Evolutionary conservation across 2,329 filamentous ascomycete species (phyloP), one percentile per base, ranked within the genome.

Genomic region (Cytospora paraplurivora): DNA sequence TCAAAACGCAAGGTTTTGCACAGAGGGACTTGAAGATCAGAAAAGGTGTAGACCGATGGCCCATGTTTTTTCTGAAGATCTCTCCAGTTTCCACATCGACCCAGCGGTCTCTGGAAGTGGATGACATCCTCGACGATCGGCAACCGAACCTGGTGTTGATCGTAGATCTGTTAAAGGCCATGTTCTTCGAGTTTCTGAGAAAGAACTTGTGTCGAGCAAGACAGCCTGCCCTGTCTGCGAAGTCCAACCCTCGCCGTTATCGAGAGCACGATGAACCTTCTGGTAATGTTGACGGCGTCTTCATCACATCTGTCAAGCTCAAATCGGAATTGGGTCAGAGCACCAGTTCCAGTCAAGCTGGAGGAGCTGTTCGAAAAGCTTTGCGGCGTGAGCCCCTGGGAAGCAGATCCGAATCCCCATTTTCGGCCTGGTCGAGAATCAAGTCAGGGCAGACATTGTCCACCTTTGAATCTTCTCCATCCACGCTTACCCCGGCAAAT

Each of bases 11-110:
- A 34, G 78, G 77, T 1, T 83, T 79, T 62, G 84, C 80, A 1
- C 76, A 73, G 37, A 82, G 76, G 67, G 83, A 87, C 63, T 68
- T 84, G 44, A 86, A 80, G 70, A 75, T 76, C 13, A 82, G 80
- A 51, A 94, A 91, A 72, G 82, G 87, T 0, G 78, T 93, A 11
- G 92, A 97, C 70, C 84, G 86, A 57, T 95, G 92, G 87, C 93
- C 94, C 0, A 94, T 94, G 88, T 98, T 97, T 70, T 90, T 88
- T 69, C 76, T 98, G n/a, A 85, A 85, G 34, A 84, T 97, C 41
- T 76, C 80, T 2, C 70, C 57, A 44, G 21, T 34, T 21, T 17
- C 35, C 19, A 34, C 57, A 4, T 15, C 27, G 2, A 49, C 33
- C 7, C 15, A 53, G 7, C 12, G 7, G 10, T 13, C 57, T 12